Evolutionary conservation across 2,329 filamentous ascomycete species (phyloP), one percentile per base, ranked within the genome.

Genomic region (Fusarium newnesense): DNA sequence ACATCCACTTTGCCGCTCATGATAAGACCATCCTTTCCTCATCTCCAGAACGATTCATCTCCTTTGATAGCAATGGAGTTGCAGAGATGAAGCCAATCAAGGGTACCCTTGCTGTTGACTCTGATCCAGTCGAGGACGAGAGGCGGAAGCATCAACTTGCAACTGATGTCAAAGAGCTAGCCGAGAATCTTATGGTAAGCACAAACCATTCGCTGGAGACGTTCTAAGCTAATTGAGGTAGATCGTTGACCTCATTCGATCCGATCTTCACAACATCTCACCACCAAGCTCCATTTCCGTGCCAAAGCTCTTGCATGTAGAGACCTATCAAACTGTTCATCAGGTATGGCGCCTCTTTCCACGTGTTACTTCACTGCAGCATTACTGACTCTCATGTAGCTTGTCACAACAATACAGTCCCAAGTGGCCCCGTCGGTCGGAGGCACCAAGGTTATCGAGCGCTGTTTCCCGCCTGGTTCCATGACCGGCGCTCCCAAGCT

Each of bases 151-250:
- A 53, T 19, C 49, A 53, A 10, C 49, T 53, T 26, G 49, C 49
- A 3, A 53, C 49, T 0, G 49, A 53, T 0, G 49, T 53, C 9
- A 53, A 53, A 15, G 49, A 53, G 24, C 18, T 53, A 1, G 49
- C 49, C 1, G 49, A 53, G 2, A 53, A 53, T 19, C 24, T 53
- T 6, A 53, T 53, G 49, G 49, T 53, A 37, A 26, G 32, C 12
- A 37, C 1, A 15, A 21, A 5, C 2, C 2, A 0, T 7, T 24
- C 19, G 2, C 2, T 34, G 0, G 2, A 50, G 11, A 10, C 4
- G 24, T 10, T 16, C 3, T 24, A 24, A 10, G 3, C 47, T 50
- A 34, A 50, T 8, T 19, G 24, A 2, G 0, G 7, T 5, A 53
- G 49, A 53, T 53, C 18, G 49, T 53, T 21, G 49, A 53, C 24